phyloP scores from a whole-genome alignment of 768 basidiomycete genomes.

The Strobilomyces confusus region DNA sequence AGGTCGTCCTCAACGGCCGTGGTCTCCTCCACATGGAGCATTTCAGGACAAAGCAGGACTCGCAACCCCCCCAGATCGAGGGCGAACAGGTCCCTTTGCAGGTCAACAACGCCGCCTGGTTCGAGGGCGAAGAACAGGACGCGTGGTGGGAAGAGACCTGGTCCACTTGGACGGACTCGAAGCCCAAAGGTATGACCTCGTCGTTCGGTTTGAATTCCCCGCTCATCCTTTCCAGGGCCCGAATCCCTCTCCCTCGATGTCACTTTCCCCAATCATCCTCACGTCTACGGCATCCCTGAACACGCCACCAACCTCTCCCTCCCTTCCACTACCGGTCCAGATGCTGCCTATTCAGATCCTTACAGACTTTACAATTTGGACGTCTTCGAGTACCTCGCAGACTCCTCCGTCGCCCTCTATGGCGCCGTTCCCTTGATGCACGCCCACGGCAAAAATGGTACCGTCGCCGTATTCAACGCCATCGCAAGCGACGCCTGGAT shows the following conservation, averaged over 20 bases:
- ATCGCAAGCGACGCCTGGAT: conserved; percentile 93
- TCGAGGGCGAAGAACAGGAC: conserved; percentile 82
- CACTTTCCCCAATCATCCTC: conserved; percentile 85
- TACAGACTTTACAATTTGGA: conserved; percentile 95
- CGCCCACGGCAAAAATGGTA: conserved; percentile 82
- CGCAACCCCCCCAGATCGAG: conserved; percentile 37
- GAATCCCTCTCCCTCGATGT: conserved; percentile 93
- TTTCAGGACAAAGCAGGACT: conserved; percentile 64
- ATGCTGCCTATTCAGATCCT: conserved; percentile 77
- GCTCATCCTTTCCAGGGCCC: conserved; percentile 60
- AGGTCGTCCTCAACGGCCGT: conserved; percentile 85
- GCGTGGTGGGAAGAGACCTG: conserved; percentile 90
- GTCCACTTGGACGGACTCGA: conserved; percentile 83
- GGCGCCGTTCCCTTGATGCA: conserved; percentile 92
- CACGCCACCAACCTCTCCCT: conserved; percentile 89
- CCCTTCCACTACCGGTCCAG: conserved; percentile 80
- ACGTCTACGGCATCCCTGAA: conserved; percentile 95
- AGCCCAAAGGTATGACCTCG: conserved; percentile 82
- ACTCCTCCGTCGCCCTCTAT: conserved; percentile 77
- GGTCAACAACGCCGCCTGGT: conserved; percentile 64
- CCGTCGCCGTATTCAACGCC: conserved; percentile 87
- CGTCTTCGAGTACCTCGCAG: conserved; percentile 92
- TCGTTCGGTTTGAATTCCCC: background rate
- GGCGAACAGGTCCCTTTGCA: conserved; percentile 54
- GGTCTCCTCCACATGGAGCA: conserved; percentile 98